phyloP scores from a whole-genome alignment of 805 yeast genomes.

The Candida wancherniae region DNA sequence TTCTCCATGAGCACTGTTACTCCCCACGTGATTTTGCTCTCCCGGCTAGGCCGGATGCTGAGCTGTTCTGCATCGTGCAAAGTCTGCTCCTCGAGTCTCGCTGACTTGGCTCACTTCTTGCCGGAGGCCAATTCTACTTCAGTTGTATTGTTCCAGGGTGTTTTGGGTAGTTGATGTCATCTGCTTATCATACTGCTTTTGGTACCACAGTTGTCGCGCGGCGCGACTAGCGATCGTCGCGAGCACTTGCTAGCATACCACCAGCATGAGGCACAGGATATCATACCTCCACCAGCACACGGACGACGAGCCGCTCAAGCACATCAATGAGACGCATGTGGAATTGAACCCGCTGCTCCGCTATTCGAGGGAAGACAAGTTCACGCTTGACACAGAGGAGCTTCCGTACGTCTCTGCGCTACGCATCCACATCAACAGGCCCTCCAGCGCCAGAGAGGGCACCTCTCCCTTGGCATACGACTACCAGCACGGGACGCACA shows the following conservation, averaged over 20 bases:
- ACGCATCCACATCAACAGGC: conserved; percentile 12
- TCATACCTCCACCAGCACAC: conserved; percentile 9
- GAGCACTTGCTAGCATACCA: background rate
- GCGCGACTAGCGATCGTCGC: too few species aligned
- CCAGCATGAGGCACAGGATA: conserved; percentile 15
- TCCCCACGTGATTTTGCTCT: too few species aligned
- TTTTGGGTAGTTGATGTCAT: too few species aligned
- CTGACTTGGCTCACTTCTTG: too few species aligned
- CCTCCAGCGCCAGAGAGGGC: conserved; percentile 1
- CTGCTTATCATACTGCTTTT: too few species aligned
- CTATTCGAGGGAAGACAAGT: conserved; percentile 11
- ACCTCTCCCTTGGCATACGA: conserved; percentile 23
- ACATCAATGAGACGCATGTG: conserved; percentile 5
- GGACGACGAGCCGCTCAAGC: conserved; percentile 3
- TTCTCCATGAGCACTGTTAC: too few species aligned
- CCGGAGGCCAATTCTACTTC: too few species aligned
- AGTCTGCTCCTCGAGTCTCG: too few species aligned
- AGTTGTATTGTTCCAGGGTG: too few species aligned
- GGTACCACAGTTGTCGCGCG: too few species aligned
- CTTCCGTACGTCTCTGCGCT: conserved; percentile 8
- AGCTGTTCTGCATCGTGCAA: too few species aligned
- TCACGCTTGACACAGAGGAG: conserved; percentile 2
- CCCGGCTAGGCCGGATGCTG: too few species aligned
- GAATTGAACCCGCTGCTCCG: conserved; percentile 5
- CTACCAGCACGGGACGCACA: conserved; percentile 23